Conservation (phyloP, 768 basidiomycete species). For the Phylloporus arenicola region DNA sequence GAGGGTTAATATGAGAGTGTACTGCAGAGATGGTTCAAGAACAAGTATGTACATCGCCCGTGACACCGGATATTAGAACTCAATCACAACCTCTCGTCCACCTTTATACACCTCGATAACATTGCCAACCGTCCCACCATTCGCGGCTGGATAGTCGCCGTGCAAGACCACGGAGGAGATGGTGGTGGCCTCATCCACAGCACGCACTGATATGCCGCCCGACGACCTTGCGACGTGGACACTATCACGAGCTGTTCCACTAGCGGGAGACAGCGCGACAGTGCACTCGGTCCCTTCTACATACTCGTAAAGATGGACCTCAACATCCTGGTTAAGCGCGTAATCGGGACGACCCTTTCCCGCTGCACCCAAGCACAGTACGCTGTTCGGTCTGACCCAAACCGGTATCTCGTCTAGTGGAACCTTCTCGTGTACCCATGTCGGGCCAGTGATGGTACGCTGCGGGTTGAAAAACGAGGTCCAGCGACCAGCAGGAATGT, state of each 20-base stretch:
- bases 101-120: conserved; percentile 2
- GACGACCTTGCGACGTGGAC: conserved; percentile 11
- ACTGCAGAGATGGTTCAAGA: background rate
- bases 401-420: conserved; percentile 61
- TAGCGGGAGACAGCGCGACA: conserved; percentile 14
- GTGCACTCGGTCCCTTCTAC: conserved; percentile 34
- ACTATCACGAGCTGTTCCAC: conserved; percentile 5
- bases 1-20: background rate
- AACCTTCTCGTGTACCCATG: conserved; percentile 60
- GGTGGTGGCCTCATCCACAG: conserved; percentile 4
- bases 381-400: conserved; percentile 55
- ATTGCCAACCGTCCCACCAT: conserved; percentile 8
- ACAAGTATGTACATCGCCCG: background rate
- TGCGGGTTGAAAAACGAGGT: conserved; percentile 54
- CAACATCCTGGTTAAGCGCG: conserved; percentile 35
- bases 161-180: conserved; percentile 12
- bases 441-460: conserved; percentile 51
- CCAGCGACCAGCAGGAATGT: conserved; percentile 57
- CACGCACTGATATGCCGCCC: conserved; percentile 3
- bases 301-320: conserved; percentile 51
- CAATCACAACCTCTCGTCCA: conserved; percentile 4
- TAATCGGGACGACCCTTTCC: conserved; percentile 49
- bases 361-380: conserved; percentile 32
- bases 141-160: conserved; percentile 10
- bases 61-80: conserved; percentile 2